Conservation (phyloP, 495 filamentous ascomycete species). For the Annulohypoxylon bovei region DNA sequence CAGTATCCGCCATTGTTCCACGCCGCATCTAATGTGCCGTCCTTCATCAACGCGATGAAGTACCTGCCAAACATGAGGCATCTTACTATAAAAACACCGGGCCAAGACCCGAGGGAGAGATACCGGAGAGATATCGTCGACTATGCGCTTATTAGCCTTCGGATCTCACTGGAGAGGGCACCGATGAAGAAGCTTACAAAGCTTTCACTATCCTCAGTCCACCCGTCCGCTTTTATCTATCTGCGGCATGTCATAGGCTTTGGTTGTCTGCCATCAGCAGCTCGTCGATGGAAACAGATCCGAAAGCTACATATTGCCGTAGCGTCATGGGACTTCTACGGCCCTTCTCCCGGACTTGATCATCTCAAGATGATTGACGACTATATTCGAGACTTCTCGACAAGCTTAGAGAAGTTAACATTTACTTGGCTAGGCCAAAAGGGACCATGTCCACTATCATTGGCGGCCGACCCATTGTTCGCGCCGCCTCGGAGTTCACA, state of each 20-base stretch:
- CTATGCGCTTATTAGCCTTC: conserved; percentile 81
- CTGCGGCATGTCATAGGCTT: conserved; percentile 72
- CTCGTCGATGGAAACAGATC: conserved; percentile 76
- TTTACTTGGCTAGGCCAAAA: conserved; percentile 77
- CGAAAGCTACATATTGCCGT: conserved; percentile 73
- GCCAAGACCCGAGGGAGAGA: conserved; percentile 69
- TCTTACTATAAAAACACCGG: conserved; percentile 76
- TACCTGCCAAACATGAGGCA: conserved; percentile 71
- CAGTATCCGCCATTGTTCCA: conserved; percentile 87
- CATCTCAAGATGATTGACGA: conserved; percentile 80
- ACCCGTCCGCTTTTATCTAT: conserved; percentile 75
- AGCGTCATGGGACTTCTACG: conserved; percentile 68
- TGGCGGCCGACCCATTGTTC: conserved; percentile 70
- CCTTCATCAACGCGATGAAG: conserved; percentile 76
- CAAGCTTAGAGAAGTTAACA: conserved; percentile 67
- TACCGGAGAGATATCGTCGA: conserved; percentile 80
- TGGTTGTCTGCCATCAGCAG: conserved; percentile 70
- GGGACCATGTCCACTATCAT: conserved; percentile 72
- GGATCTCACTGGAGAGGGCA: conserved; percentile 77
- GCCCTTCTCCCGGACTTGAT: conserved; percentile 64
- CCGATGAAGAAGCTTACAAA: conserved; percentile 66
- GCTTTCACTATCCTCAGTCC: conserved; percentile 72
- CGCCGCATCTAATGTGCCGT: conserved; percentile 81
- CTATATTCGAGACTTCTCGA: conserved; percentile 72
- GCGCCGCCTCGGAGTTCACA: conserved; percentile 59